These are phyloP conservation scores for Quercus rubra DNA, from an alignment of 306 rosid species.

Conservation along the genomic window DNA sequence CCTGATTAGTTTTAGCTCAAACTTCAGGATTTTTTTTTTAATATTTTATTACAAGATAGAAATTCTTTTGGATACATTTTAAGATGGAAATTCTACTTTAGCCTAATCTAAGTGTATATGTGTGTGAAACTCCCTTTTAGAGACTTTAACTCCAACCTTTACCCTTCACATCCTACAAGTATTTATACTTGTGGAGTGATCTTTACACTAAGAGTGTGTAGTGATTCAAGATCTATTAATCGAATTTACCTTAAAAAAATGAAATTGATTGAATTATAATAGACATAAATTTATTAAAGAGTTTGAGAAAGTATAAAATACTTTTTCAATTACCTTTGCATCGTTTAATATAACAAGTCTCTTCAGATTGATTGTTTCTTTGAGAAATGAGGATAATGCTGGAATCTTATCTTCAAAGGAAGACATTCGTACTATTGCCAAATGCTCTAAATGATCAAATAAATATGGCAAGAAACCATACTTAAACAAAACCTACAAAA, in stretches of 20 bases:
- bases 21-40: too few relatives aligned
- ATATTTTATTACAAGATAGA: too few relatives aligned
- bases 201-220: rapidly evolving
- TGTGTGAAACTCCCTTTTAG: rapidly evolving
- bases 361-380: not conserved
- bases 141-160: too few relatives aligned
- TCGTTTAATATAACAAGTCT: not conserved
- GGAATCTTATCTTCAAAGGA: not conserved
- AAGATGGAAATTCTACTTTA: too few relatives aligned
- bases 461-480: not conserved
- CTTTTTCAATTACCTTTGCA: not conserved
- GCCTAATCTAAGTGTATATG: too few relatives aligned
- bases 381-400: not conserved
- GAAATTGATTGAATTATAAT: not conserved
- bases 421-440: not conserved
- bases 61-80: too few relatives aligned
- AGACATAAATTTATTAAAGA: not conserved
- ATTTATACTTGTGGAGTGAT: too few relatives aligned
- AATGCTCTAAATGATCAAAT: not conserved
- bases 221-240: rapidly evolving
- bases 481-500: not conserved
- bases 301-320: not conserved
- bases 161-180: rapidly evolving
- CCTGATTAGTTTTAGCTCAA: too few relatives aligned
- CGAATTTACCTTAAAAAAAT: too few relatives aligned